Conservation (phyloP, 129 eudicot species). For the Daucus carota region DNA sequence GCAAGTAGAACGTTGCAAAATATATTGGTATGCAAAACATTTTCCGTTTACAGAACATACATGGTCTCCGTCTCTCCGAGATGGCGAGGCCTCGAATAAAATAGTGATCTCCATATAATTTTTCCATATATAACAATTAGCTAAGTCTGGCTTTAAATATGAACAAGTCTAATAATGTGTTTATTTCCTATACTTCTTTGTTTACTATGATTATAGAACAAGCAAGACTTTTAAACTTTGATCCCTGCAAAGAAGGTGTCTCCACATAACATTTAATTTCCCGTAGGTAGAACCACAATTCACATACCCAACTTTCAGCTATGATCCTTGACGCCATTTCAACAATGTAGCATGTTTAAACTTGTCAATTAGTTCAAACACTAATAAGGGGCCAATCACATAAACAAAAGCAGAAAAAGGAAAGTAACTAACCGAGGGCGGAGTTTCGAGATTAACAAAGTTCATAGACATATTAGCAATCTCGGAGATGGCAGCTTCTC, state of each 20-base stretch:
- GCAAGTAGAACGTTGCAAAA: too few relatives aligned
- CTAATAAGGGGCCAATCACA: not conserved
- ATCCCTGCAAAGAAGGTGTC: not conserved
- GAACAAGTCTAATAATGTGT: not conserved
- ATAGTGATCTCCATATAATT: too few relatives aligned
- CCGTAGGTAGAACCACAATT: not conserved
- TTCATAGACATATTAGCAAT: slow-evolving; percentile 82
- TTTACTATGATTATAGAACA: not conserved
- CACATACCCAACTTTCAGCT: not conserved
- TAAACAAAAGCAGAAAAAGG: not conserved
- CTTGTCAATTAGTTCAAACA: not conserved
- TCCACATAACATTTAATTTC: not conserved
- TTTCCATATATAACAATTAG: not conserved
- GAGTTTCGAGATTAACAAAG: slow-evolving; percentile 44
- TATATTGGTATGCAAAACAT: too few relatives aligned
- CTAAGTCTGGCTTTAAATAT: not conserved
- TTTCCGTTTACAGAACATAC: too few relatives aligned
- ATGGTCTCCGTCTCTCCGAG: too few relatives aligned
- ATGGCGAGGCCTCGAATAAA: too few relatives aligned
- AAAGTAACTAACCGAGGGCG: slow-evolving; percentile 40
- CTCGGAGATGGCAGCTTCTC: slow-evolving; percentile 73
- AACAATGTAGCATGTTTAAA: not conserved
- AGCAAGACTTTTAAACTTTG: not conserved
- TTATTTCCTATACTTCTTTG: not conserved
- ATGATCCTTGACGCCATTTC: not conserved